phyloP scores from a whole-genome alignment of 116 monocot genomes.

The Dioscorea cayenensis region DNA sequence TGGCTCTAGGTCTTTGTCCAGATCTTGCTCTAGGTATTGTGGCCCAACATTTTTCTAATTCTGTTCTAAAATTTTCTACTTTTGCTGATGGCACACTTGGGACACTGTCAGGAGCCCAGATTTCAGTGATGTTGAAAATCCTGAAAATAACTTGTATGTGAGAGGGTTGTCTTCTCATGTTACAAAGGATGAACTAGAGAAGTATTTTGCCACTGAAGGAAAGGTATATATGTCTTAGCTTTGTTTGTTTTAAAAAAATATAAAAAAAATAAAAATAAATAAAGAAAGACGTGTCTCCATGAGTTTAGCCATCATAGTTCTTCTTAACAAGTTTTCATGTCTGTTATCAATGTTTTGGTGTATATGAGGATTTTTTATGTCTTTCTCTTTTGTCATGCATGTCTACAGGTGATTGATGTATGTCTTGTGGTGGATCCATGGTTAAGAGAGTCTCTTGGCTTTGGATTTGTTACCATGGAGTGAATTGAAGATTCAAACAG shows the following conservation, averaged over 20 bases:
- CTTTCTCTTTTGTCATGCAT: not conserved
- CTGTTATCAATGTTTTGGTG: too few species aligned
- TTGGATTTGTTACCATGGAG: slow-evolving; percentile 87
- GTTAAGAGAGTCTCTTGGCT: slow-evolving; percentile 80
- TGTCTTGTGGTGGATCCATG: slow-evolving; percentile 73
- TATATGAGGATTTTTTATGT: not conserved
- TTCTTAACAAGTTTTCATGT: too few species aligned
- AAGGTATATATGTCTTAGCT: slow-evolving; percentile 18
- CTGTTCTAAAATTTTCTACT: not conserved
- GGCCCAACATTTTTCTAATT: not conserved
- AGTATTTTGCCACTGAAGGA: slow-evolving; percentile 59
- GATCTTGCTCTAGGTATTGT: slow-evolving; percentile 39
- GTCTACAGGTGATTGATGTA: slow-evolving; percentile 56
- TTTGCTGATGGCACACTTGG: not conserved
- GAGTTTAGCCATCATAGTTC: too few species aligned
- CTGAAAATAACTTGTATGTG: slow-evolving; percentile 80
- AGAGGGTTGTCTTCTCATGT: slow-evolving; percentile 58
- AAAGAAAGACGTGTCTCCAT: too few species aligned
- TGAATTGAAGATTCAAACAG: slow-evolving; percentile 43
- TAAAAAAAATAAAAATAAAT: too few species aligned
- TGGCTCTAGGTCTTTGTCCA: slow-evolving; percentile 22
- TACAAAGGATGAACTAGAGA: slow-evolving; percentile 38
- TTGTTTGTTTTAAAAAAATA: too few species aligned
- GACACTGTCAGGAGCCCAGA: slow-evolving; percentile 21
- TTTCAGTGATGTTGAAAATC: slow-evolving; percentile 50